Evolutionary conservation across 192 early-diverging fungal species (phyloP).

Genomic region (Funneliformis geosporum): DNA sequence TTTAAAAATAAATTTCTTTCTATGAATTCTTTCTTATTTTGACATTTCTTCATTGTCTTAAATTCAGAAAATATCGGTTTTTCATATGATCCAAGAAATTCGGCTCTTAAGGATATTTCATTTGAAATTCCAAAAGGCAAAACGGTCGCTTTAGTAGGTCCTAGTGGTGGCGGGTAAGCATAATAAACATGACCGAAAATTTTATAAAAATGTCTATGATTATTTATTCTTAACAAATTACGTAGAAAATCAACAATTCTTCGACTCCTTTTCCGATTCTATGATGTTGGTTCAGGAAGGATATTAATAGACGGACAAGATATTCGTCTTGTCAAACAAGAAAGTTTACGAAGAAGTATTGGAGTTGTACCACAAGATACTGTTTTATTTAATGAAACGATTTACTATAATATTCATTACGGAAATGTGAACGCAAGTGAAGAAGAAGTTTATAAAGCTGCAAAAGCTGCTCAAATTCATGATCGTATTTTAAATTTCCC

Average conservation of each 20-base stretch:
- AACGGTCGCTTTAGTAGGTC: slow-evolving; percentile 81
- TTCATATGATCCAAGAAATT: slow-evolving; percentile 69
- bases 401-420: slow-evolving; percentile 94
- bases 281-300: slow-evolving; percentile 79
- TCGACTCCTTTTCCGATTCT: slow-evolving; percentile 87
- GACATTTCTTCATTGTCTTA: not conserved
- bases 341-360: slow-evolving; percentile 76
- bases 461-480: slow-evolving; percentile 79
- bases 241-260: slow-evolving; percentile 68
- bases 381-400: slow-evolving; percentile 94
- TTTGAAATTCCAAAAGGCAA: slow-evolving; percentile 70
- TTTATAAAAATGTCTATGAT: not conserved
- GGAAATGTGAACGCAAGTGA: slow-evolving; percentile 67
- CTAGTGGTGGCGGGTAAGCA: slow-evolving; percentile 65
- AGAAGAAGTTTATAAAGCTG: slow-evolving; percentile 68
- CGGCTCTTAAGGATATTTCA: slow-evolving; percentile 68
- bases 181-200: not conserved
- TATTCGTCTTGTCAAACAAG: slow-evolving; percentile 63
- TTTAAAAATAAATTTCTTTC: not conserved
- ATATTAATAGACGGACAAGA: slow-evolving; percentile 89
- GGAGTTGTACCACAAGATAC: slow-evolving; percentile 97
- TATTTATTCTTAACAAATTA: not conserved
- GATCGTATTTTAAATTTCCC: slow-evolving; percentile 76
- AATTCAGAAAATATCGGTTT: slow-evolving; percentile 68
- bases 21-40: not conserved